Conservation (phyloP, 768 basidiomycete species). For the Rhizopogon vulgaris region DNA sequence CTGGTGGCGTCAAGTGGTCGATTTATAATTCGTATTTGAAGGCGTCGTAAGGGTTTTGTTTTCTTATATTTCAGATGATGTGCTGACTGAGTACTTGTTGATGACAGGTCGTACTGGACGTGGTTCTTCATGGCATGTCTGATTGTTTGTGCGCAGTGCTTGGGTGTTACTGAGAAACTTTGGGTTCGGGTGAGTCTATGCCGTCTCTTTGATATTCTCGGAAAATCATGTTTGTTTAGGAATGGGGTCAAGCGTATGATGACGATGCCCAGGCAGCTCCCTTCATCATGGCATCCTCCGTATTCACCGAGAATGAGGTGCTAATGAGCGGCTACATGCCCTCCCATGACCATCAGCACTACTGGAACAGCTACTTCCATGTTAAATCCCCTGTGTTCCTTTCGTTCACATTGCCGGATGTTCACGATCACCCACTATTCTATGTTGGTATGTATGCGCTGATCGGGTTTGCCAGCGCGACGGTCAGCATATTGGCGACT, state of each 20-base stretch:
- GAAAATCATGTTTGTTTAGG: constrained; percentile 8
- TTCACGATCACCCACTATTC: constrained; percentile 58
- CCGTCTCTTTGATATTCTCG: neutral
- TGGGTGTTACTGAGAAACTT: constrained; percentile 24
- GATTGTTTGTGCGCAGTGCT: constrained; percentile 17
- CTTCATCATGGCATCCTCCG: constrained; percentile 14
- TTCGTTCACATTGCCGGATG: constrained; percentile 35
- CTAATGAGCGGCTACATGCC: constrained; percentile 20
- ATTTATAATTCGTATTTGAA: constrained; percentile 64
- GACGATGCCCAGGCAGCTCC: neutral
- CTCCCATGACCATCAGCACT: constrained; percentile 11
- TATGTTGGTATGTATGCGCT: constrained; percentile 64
- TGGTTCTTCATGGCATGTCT: constrained; percentile 17
- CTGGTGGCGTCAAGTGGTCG: constrained; percentile 77
- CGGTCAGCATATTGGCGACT: constrained; percentile 40
- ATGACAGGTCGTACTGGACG: constrained; percentile 25
- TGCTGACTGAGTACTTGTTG: neutral
- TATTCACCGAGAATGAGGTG: constrained; percentile 23
- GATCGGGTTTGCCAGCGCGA: constrained; percentile 46
- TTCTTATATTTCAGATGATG: neutral
- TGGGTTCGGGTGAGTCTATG: constrained; percentile 20
- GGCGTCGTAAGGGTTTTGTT: constrained; percentile 44
- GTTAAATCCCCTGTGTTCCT: constrained; percentile 9
- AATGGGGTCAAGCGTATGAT: constrained; percentile 24
- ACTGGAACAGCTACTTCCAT: constrained; percentile 13